Evolutionary conservation across 192 early-diverging fungal species (phyloP).

Genomic region (Backusella luteola): DNA sequence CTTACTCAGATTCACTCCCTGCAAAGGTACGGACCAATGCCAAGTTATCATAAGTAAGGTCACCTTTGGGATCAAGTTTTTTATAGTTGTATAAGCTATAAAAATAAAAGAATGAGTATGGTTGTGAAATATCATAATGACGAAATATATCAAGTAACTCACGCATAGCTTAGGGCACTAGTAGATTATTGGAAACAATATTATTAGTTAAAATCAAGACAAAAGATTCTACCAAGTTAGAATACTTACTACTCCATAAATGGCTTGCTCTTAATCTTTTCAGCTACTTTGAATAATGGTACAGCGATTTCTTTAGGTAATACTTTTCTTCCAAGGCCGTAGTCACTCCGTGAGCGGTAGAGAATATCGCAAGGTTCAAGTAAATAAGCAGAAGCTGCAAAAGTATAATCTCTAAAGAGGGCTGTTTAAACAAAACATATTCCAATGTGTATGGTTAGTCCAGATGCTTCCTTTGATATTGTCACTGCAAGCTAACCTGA

Average conservation of each 20-base stretch:
- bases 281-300: constrained; percentile 68
- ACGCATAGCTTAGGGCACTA: constrained; percentile 61
- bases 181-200: constrained; percentile 1
- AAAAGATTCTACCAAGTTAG: background rate
- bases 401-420: constrained; percentile 86
- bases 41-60: constrained; percentile 66
- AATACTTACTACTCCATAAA: constrained; percentile 66
- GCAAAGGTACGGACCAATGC: constrained; percentile 78
- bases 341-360: constrained; percentile 65
- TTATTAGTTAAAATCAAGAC: background rate
- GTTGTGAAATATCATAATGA: background rate
- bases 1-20: constrained; percentile 69
- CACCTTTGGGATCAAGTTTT: constrained; percentile 54
- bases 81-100: constrained; percentile 86
- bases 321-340: constrained; percentile 76
- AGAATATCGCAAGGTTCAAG: constrained; percentile 88
- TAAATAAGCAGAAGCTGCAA: constrained; percentile 83
- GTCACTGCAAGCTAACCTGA: constrained; percentile 44
- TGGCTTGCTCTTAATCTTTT: constrained; percentile 71
- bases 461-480: background rate
- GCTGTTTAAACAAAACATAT: constrained; percentile 34
- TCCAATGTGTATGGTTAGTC: background rate
- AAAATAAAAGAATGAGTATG: background rate
- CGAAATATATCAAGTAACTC: constrained; percentile 12
- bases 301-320: constrained; percentile 78